Evolutionary conservation across 805 yeast genomes (phyloP).

Genomic region (Pichia sporocuriosa): DNA sequence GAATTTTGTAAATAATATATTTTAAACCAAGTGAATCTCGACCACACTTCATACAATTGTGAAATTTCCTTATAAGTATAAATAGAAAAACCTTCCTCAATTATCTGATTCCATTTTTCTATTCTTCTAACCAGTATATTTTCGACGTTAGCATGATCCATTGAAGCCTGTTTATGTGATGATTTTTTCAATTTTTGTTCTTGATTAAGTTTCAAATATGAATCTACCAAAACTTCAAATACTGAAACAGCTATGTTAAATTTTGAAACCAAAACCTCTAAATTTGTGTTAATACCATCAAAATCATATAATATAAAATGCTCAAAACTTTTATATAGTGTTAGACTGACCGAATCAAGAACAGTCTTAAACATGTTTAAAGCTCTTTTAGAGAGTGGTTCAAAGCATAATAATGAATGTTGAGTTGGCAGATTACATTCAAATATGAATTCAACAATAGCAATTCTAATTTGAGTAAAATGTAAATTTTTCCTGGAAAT

Average conservation of each 20-base stretch:
- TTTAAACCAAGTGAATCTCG: conserved; percentile 44
- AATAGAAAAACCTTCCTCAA: conserved; percentile 25
- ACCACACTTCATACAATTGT: conserved; percentile 13
- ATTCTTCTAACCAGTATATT: conserved; percentile 37
- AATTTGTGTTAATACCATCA: neutral
- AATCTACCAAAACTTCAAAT: conserved; percentile 39
- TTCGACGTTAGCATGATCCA: conserved; percentile 33
- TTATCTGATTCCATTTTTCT: conserved; percentile 39
- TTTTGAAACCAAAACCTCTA: neutral
- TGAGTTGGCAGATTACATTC: neutral
- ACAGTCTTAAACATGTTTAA: conserved; percentile 18
- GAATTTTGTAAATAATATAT: conserved; percentile 37
- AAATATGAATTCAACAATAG: conserved; percentile 23
- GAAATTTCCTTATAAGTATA: neutral
- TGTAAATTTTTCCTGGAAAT: conserved; percentile 20
- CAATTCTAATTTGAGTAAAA: conserved; percentile 24
- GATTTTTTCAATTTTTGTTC: conserved; percentile 21
- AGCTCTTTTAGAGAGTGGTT: conserved; percentile 9
- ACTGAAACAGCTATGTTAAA: conserved; percentile 31
- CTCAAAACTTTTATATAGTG: conserved; percentile 15
- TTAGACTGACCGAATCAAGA: conserved; percentile 25
- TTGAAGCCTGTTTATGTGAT: conserved; percentile 12
- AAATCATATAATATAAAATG: conserved; percentile 6
- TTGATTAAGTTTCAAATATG: conserved; percentile 29
- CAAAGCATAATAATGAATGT: neutral